Conservation (phyloP, 345 rosid species). For the Aquilaria yunnanensis region DNA sequence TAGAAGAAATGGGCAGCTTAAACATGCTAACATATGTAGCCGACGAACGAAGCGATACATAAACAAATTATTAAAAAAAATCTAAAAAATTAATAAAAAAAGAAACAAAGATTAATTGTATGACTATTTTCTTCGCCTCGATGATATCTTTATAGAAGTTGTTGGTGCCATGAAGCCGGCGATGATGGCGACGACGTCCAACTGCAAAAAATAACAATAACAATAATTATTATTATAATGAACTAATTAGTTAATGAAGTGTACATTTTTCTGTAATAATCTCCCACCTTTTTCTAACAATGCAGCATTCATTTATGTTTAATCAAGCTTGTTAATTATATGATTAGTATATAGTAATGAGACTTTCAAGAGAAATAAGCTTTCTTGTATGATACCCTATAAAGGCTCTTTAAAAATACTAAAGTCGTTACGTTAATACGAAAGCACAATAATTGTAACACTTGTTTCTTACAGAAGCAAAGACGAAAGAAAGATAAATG, state of each 20-base stretch:
- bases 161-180: conserved; percentile 32
- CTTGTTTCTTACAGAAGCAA: not conserved
- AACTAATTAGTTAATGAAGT: too few relatives aligned
- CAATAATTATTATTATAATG: not conserved
- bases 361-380: not conserved
- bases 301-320: too few relatives aligned
- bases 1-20: too few relatives aligned
- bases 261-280: not conserved
- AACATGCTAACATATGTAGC: too few relatives aligned
- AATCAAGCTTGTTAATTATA: too few relatives aligned
- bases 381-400: too few relatives aligned
- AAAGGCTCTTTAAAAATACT: too few relatives aligned
- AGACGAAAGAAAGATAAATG: conserved; percentile 2
- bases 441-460: too few relatives aligned
- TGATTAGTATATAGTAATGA: not conserved
- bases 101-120: not conserved
- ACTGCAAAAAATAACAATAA: conserved; percentile 24
- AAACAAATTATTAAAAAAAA: too few relatives aligned
- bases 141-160: not conserved
- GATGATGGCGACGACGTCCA: conserved; percentile 29
- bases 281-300: too few relatives aligned
- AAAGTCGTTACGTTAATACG: too few relatives aligned
- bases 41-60: too few relatives aligned
- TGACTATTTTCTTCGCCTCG: not conserved
- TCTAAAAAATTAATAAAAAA: not conserved